These are phyloP conservation scores for Conticribra weissflogii DNA, from an alignment of 108 stramenopile species.

Conservation along the genomic window DNA sequence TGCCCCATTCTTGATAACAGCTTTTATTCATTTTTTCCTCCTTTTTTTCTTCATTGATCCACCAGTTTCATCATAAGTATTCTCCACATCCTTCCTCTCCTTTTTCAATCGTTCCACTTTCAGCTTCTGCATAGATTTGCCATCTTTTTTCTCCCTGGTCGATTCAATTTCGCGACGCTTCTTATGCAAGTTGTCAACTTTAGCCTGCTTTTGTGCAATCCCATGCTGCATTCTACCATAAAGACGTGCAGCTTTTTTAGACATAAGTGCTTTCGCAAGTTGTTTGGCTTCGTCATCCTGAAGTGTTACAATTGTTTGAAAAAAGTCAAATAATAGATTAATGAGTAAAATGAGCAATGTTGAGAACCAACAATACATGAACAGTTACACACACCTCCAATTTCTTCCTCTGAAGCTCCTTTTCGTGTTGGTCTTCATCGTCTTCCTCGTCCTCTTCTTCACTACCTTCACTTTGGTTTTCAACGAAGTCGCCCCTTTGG, in stretches of 20 bases:
- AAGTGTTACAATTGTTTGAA: not conserved
- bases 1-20: not conserved
- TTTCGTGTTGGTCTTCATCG: constrained; percentile 39
- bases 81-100: constrained; percentile 32
- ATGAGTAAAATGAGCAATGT: not conserved
- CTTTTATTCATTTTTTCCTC: constrained; percentile 16
- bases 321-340: constrained; percentile 6
- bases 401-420: constrained; percentile 53
- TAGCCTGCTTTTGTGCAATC: constrained; percentile 77
- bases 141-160: constrained; percentile 57
- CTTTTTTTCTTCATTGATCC: constrained; percentile 48
- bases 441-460: constrained; percentile 50
- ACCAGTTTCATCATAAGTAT: constrained; percentile 31
- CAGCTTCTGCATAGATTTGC: constrained; percentile 69
- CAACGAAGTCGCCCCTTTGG: constrained; percentile 43
- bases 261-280: constrained; percentile 93
- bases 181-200: constrained; percentile 76
- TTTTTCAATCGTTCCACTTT: constrained; percentile 72
- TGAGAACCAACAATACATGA: constrained; percentile 13
- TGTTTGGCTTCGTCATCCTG: constrained; percentile 86
- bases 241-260: constrained; percentile 89
- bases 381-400: constrained; percentile 29
- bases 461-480: constrained; percentile 47
- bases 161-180: constrained; percentile 77
- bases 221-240: constrained; percentile 96